A percentile compares a stretch with the other conserved stretches of the same genome.
Conservation (phyloP, 768 basidiomycete genomes). For the Mycena haematopus region DNA sequence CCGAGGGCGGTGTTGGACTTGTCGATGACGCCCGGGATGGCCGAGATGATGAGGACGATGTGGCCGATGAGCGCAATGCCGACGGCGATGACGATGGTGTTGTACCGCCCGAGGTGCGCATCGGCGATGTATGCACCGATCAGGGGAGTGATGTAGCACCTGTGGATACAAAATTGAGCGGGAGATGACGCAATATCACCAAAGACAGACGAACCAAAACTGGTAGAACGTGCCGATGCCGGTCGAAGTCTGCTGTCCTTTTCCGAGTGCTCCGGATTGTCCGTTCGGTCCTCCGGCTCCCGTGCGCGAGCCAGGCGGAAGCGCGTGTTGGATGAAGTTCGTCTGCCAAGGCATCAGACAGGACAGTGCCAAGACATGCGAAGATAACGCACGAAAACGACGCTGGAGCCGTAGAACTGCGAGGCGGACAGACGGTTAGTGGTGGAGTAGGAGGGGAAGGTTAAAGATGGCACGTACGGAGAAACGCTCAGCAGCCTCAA, state of each 20-base stretch:
- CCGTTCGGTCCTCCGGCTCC: neutral
- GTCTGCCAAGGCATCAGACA: too few species aligned
- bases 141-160: neutral
- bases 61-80: neutral
- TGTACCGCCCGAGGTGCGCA: neutral
- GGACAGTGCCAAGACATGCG: too few species aligned
- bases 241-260: neutral
- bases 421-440: too few species aligned
- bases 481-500: slow-evolving; percentile 79
- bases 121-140: neutral
- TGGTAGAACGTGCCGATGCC: neutral
- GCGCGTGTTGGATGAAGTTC: neutral
- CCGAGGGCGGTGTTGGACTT: slow-evolving; percentile 46
- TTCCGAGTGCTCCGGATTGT: slow-evolving; percentile 3
- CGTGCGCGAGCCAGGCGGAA: neutral
- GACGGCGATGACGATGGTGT: neutral
- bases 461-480: slow-evolving; percentile 57
- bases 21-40: neutral
- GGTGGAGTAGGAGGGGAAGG: too few species aligned
- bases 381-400: too few species aligned
- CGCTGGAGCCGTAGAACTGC: too few species aligned
- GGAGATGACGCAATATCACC: too few species aligned
- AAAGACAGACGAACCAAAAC: too few species aligned
- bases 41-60: neutral
- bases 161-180: neutral